Base-by-base conservation (phyloP, 352 stramenopile species). In the Pythium insidiosum region DNA sequence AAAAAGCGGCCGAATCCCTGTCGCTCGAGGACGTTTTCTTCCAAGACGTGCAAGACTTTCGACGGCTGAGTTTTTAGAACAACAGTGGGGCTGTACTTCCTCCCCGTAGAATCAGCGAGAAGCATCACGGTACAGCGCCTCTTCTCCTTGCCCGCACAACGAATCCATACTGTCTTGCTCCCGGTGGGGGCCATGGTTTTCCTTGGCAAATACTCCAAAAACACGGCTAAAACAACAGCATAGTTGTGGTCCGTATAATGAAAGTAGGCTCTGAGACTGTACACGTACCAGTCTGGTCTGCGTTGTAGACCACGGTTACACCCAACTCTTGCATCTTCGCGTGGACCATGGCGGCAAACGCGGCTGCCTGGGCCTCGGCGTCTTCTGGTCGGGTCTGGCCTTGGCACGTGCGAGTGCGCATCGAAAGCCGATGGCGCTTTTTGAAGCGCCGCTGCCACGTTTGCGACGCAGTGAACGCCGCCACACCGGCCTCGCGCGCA, bases 51-150 rank as follows among this genome's bases (percentile, higher is more conserved):
- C 1, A 13, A 3, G 1, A 43, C 29, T 15, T 15, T 47, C 4
- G 42, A 58, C n/a, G 36, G 28, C 5, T 24, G 36, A 4, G 43
- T 54, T 38, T 70, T 66, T 18, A 73, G 33, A 6, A 70, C 29
- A 16, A 70, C 20, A 34, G 61, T 67, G 0, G 52, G 40, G 3
- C 53, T 34, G 16, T 53, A 50, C 28, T 66, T 73, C n/a, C 39
- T 50, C n/a, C n/a, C n/a, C n/a, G 6, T 53, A 66, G 22, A 50
- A 43, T 1, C 31, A n/a, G n/a, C 60, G 4, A 61, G 33, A 1
- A 68, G 36, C 56, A 68, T 69, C 4, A 28, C 43, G 2, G 50
- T 66, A 2, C 56, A 20, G 0, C 53, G 35, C 6, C 71, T 53
- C 23, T 73, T 73, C 0, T 18, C 43, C 23, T 58, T 62, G 2